Conservation (phyloP, 495 filamentous ascomycete genomes). For the Penicillium goetzii region DNA sequence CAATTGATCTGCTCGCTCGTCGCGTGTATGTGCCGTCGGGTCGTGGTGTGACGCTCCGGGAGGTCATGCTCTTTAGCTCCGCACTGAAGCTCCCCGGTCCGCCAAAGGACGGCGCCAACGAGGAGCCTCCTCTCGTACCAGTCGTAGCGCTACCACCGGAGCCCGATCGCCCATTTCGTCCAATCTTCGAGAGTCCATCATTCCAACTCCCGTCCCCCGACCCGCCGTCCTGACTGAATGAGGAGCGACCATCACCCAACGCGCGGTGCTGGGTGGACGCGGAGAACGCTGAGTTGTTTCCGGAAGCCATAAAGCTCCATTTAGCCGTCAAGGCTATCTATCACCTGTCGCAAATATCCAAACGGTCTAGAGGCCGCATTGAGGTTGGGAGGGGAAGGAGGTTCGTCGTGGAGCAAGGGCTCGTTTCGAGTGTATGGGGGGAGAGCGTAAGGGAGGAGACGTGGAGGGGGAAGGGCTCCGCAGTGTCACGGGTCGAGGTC, state of each 20-base stretch:
- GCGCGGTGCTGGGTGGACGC: constrained; percentile 70
- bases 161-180: constrained; percentile 54
- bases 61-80: constrained; percentile 76
- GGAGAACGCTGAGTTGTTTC: constrained; percentile 56
- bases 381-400: constrained; percentile 27
- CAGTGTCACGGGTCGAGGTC: constrained; percentile 30
- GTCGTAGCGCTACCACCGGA: constrained; percentile 65
- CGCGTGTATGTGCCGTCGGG: constrained; percentile 59
- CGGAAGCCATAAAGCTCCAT: constrained; percentile 57
- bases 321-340: constrained; percentile 45
- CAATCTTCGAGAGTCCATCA: constrained; percentile 45
- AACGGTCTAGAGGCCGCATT: constrained; percentile 42
- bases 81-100: constrained; percentile 92
- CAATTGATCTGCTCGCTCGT: constrained; percentile 65
- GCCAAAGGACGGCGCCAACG: constrained; percentile 64
- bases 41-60: constrained; percentile 70
- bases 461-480: constrained; percentile 20
- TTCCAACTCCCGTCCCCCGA: constrained; percentile 52
- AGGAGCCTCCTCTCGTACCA: constrained; percentile 59
- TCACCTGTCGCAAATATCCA: constrained; percentile 43
- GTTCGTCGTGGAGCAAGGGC: constrained; percentile 34
- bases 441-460: constrained; percentile 32
- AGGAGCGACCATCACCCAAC: constrained; percentile 59
- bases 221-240: constrained; percentile 58
- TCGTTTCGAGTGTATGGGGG: constrained; percentile 27